phyloP scores from a whole-genome alignment of 2,329 filamentous ascomycete genomes.

The Penicillium sp. region DNA sequence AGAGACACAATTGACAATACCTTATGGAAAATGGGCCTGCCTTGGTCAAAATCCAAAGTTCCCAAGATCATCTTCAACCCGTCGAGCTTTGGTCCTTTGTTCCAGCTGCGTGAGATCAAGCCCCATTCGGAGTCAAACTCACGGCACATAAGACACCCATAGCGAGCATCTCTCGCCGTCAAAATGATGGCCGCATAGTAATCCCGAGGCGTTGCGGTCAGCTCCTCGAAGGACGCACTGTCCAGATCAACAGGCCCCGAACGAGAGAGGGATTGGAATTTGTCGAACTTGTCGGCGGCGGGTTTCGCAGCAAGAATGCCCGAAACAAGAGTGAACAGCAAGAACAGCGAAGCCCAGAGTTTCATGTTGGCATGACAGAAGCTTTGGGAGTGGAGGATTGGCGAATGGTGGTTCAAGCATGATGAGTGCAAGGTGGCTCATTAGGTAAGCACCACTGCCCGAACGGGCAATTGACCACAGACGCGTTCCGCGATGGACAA shows the following conservation, averaged over 20 bases:
- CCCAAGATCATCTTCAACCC: slow-evolving; percentile 62
- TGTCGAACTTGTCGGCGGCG: slow-evolving; percentile 60
- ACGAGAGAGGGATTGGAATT: slow-evolving; percentile 63
- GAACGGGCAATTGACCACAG: not conserved
- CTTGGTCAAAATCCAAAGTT: slow-evolving; percentile 81
- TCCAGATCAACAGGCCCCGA: slow-evolving; percentile 68
- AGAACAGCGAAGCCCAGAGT: slow-evolving; percentile 30
- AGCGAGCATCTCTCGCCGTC: slow-evolving; percentile 77
- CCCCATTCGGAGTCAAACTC: slow-evolving; percentile 96
- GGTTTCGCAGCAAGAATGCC: slow-evolving; percentile 48
- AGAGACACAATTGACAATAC: slow-evolving; percentile 47
- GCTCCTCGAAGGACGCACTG: slow-evolving; percentile 66
- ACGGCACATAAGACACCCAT: slow-evolving; percentile 76
- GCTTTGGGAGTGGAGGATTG: not conserved
- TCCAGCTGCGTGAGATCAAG: slow-evolving; percentile 77
- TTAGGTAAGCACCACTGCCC: slow-evolving; percentile 12
- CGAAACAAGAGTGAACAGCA: slow-evolving; percentile 35
- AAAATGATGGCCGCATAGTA: slow-evolving; percentile 77
- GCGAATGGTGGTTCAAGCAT: not conserved
- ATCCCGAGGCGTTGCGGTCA: slow-evolving; percentile 73
- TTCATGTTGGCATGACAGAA: slow-evolving; percentile 33
- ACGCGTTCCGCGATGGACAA: not conserved
- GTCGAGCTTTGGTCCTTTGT: slow-evolving; percentile 64
- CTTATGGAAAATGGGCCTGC: slow-evolving; percentile 77
- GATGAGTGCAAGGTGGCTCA: slow-evolving; percentile 15